Evolutionary conservation across 306 rosid species (phyloP).

Genomic region (Erythrophleum fordii): DNA sequence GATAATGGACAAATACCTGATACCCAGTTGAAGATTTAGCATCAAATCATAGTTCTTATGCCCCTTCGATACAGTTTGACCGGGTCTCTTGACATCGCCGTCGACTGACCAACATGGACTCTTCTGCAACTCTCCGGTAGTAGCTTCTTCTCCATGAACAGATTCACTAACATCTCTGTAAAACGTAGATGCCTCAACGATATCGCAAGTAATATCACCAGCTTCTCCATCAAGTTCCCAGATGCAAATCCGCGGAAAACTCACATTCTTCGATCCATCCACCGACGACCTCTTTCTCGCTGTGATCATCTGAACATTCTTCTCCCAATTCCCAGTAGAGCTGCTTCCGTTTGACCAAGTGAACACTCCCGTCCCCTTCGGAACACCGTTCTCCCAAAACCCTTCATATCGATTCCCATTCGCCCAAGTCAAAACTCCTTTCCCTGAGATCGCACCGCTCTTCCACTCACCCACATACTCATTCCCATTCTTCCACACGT

Average conservation of each 20-base stretch:
- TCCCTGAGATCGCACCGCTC: constrained; percentile 46
- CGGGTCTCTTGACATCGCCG: constrained; percentile 53
- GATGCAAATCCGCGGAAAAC: constrained; percentile 56
- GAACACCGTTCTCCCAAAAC: constrained; percentile 57
- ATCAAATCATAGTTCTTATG: constrained; percentile 60
- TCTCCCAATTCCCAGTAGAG: constrained; percentile 23
- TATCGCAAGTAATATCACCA: constrained; percentile 65
- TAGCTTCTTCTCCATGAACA: constrained; percentile 26
- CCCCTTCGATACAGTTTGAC: constrained; percentile 48
- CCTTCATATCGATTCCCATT: constrained; percentile 55
- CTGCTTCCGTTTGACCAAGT: constrained; percentile 47
- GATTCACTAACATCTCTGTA: constrained; percentile 49
- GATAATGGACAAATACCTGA: constrained; percentile 36
- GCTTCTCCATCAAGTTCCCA: constrained; percentile 66
- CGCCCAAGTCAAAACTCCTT: constrained; percentile 48
- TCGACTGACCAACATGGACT: constrained; percentile 49
- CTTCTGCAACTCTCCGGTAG: constrained; percentile 16
- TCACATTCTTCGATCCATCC: constrained; percentile 47
- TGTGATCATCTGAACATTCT: constrained; percentile 9
- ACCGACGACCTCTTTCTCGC: constrained; percentile 43
- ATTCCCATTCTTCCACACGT: constrained; percentile 57
- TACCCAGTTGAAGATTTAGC: constrained; percentile 60
- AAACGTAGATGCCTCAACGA: constrained; percentile 54
- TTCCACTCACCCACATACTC: constrained; percentile 59
- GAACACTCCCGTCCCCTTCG: constrained; percentile 49